Conservation (phyloP, 306 rosid species). For the Pyrus communis region DNA sequence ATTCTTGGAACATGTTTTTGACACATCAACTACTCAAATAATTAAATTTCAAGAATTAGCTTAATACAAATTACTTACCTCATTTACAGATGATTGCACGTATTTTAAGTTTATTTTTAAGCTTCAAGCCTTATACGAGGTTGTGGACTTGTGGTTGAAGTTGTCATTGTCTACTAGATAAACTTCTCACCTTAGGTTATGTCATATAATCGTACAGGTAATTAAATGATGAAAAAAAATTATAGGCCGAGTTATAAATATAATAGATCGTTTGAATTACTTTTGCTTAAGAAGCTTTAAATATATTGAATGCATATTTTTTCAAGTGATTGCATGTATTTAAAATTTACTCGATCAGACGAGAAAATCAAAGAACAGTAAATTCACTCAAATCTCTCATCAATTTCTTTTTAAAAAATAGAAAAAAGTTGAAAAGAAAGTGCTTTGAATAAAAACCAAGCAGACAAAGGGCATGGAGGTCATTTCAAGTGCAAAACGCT, state of each 20-base stretch:
- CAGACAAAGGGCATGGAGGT: background rate
- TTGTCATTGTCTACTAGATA: too few relatives aligned
- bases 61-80: background rate
- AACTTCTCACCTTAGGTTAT: too few relatives aligned
- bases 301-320: background rate
- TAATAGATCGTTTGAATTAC: too few relatives aligned
- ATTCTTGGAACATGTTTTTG: background rate
- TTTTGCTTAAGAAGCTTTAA: too few relatives aligned
- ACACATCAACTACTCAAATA: background rate
- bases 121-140: too few relatives aligned
- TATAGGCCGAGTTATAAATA: too few relatives aligned
- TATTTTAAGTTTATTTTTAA: too few relatives aligned
- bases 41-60: background rate
- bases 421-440: background rate
- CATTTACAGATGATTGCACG: too few relatives aligned
- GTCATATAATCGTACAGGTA: too few relatives aligned
- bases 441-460: background rate
- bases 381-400: background rate
- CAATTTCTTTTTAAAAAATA: background rate
- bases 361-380: background rate
- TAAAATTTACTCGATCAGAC: background rate
- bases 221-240: too few relatives aligned
- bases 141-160: too few relatives aligned
- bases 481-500: background rate
- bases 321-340: background rate